Base-by-base conservation (phyloP, 306 rosid genomes). In the Inga laurina region DNA sequence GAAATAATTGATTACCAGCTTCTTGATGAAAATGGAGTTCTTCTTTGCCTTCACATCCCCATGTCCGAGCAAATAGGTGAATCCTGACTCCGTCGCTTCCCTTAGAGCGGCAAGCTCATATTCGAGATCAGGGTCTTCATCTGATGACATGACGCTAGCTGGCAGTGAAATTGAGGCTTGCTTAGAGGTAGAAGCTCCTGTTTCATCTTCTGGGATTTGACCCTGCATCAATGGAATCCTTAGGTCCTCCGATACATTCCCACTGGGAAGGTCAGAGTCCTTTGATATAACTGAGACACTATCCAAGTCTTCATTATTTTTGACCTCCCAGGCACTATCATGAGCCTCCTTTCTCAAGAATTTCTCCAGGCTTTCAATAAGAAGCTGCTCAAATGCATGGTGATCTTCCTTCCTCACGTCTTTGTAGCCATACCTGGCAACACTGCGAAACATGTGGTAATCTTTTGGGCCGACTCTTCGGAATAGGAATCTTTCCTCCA, bases 361-460 rank as follows among this genome's bases (percentile, higher is more conserved):
- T 79, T 84, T 92, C 92, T 91, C 94, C 0, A 96, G 97, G 85
- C 99, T 96, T 74, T 92, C 97, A 3, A 92, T 88, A n/a, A 96
- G 88, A 75, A 96, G 97, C 84, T 89, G 92, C 90, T 96, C 99
- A 30, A 96, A 96, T 22, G 94, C 92, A 64, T 77, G 94, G 89
- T 96, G 98, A 84, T 96, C 99, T 90, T 96, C 99, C 88, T 96
- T 96, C 77, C 94, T 83, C 27, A 91, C 85, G 77, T 96, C 98
- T 80, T 91, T 96, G 90, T 94, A 96, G 79, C 99, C 99, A 56
- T 96, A 92, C 59, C 99, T 86, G 21, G 98, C 99, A 52, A 96
- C 87, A 52, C 98, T 92, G 30, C 97, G 99, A 82, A 96, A 96
- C 85, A 96, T 96, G 57, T 94, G 98, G 89, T 94, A 96, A 83